Conservation (phyloP, 75 land plant species). For the Azolla pinnata region DNA sequence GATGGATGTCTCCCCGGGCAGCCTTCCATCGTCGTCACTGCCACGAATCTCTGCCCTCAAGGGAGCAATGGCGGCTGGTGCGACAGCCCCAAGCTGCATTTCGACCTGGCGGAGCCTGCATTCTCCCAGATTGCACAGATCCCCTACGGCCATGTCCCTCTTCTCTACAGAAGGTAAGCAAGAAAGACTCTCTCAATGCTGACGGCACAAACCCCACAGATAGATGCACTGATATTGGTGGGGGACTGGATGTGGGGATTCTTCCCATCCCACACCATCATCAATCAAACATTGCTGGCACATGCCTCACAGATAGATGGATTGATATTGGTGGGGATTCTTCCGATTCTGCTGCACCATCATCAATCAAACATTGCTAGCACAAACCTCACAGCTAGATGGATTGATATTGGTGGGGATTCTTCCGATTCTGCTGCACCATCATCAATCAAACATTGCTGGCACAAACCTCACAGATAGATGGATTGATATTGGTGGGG, state of each 20-base stretch:
- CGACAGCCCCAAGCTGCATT: constrained; percentile 23
- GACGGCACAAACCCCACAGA: neutral
- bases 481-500: neutral
- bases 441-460: too few species aligned
- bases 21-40: constrained; percentile 19
- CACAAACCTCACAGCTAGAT: neutral
- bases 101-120: constrained; percentile 19
- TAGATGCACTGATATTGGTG: neutral
- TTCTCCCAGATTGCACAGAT: constrained; percentile 18
- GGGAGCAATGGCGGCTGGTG: constrained; percentile 33
- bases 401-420: neutral
- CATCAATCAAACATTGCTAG: too few species aligned
- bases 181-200: neutral
- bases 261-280: too few species aligned
- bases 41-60: constrained; percentile 29
- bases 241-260: too few species aligned
- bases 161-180: constrained; percentile 17
- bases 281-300: neutral
- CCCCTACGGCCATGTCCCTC: constrained; percentile 14
- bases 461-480: neutral
- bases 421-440: too few species aligned
- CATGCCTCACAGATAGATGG: neutral
- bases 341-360: too few species aligned
- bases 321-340: neutral
- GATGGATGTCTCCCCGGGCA: constrained; percentile 17